Evolutionary conservation across 371 early-diverging fungal species (phyloP).

Genomic region (Lichtheimia ramosa): DNA sequence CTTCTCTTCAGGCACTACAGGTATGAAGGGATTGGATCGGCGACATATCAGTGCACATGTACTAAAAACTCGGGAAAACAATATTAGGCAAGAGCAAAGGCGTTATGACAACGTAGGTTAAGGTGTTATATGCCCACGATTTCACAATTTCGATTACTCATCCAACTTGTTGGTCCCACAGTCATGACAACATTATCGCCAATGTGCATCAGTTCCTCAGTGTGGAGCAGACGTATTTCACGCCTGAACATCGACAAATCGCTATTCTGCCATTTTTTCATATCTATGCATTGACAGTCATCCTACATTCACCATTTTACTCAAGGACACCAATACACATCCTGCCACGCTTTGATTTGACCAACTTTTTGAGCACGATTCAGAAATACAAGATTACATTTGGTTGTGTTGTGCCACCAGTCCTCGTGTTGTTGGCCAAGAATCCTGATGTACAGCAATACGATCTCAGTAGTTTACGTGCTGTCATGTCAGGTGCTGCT

Average conservation of each 20-base stretch:
- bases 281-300: conserved; percentile 40
- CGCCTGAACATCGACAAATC: conserved; percentile 25
- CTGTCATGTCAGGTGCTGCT: conserved; percentile 76
- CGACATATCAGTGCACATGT: no score
- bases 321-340: conserved; percentile 49
- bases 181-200: conserved; percentile 74
- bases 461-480: conserved; percentile 63
- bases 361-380: conserved; percentile 53
- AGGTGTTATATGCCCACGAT: not conserved
- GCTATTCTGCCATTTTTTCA: conserved; percentile 84
- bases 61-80: no score
- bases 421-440: conserved; percentile 63
- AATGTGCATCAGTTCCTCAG: conserved; percentile 62
- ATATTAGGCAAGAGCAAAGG: conserved; percentile 59
- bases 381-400: conserved; percentile 58
- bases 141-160: not conserved
- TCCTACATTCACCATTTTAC: conserved; percentile 28
- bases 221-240: conserved; percentile 23
- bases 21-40: conserved; percentile 30
- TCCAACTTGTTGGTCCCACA: conserved; percentile 3
- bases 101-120: conserved; percentile 68
- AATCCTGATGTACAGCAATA: conserved; percentile 63
- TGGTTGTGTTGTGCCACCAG: conserved; percentile 78
- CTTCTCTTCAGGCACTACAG: conserved; percentile 85
- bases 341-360: conserved; percentile 68